Base-by-base conservation (phyloP, 2,329 filamentous ascomycete species). In the Berkeleyomyces rouxiae region DNA sequence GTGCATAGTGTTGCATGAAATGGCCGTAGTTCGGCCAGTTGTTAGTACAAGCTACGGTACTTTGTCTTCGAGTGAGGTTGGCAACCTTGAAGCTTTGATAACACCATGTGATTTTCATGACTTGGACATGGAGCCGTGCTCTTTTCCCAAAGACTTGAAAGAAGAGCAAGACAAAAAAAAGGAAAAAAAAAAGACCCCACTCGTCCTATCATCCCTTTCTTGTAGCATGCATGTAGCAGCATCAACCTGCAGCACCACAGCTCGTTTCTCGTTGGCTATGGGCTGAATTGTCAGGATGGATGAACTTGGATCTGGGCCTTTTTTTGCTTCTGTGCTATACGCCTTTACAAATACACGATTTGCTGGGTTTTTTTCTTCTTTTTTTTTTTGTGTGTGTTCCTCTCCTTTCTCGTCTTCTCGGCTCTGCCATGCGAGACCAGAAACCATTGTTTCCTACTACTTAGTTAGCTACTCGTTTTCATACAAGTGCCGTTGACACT, bases 281-380 rank as follows among this genome's bases (percentile, higher is more conserved):
- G 49, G 49, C 49, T 53, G 49, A 53, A 53, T 53, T 23, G 49
- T n/a, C 49, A 53, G 49, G 49, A 53, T 53, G 49, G 49, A 53
- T 53, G 23, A 11, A 13, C 33, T 53, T 53, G 49, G 49, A 53
- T 37, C 31, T 33, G 49, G 49, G 49, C 37, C 49, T 53, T 23
- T 23, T 23, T 23, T 53, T 53, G 49, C 49, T 36, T 53, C 36
- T 53, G 49, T 53, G 49, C 23, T 33, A 53, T 53, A 53, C 49
- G 49, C 49, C 49, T 53, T 53, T 53, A 11, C 31, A 53, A 53
- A 33, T 33, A 53, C 49, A 53, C 33, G 49, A 31, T 43, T 58
- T 58, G 39, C 42, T 43, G 13, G 57, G 57, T 31, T 43, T 33
- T 43, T 59, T 59, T 58, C 43, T 42, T 43, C 37, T 58, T 31